These are phyloP conservation scores for Colletotrichum viniferum DNA, from an alignment of 2,329 filamentous ascomycete species.

Conservation along the genomic window DNA sequence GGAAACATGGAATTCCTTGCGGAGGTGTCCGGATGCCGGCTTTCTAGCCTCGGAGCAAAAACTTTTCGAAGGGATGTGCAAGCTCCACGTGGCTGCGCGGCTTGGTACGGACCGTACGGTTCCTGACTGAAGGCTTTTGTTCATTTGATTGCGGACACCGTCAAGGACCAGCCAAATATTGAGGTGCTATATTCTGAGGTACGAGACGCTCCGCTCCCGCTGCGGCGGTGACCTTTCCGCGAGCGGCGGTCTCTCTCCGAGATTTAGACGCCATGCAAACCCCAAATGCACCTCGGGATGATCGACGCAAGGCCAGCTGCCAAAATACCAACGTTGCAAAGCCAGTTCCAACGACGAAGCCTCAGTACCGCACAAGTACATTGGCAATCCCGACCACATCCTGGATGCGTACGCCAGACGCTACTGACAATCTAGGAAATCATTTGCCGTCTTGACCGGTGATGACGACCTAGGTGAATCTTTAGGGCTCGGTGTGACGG, in stretches of 20 bases:
- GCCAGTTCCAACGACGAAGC: background rate
- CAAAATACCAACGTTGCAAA: background rate
- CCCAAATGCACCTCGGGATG: background rate
- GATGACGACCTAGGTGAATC: background rate
- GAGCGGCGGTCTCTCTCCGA: background rate
- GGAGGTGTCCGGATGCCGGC: background rate
- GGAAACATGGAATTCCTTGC: constrained; percentile 1
- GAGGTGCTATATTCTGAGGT: background rate
- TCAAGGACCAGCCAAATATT: background rate
- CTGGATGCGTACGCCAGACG: background rate
- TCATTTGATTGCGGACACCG: background rate
- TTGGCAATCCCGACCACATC: background rate
- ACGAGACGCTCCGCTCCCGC: background rate
- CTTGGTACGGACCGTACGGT: background rate
- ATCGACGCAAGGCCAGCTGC: constrained; percentile 1
- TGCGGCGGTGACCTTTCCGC: background rate
- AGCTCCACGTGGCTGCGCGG: background rate
- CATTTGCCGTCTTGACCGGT: background rate
- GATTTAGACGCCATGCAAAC: background rate
- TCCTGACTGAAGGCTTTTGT: background rate
- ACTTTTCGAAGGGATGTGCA: background rate
- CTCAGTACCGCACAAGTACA: background rate
- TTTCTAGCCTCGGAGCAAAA: background rate
- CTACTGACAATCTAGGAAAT: background rate
- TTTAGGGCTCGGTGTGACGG: background rate